A percentile compares a stretch with the other conserved stretches of the same genome.
Evolutionary conservation across 2,329 filamentous ascomycete species (phyloP).

Genomic region (Pseudogymnoascus sp.): DNA sequence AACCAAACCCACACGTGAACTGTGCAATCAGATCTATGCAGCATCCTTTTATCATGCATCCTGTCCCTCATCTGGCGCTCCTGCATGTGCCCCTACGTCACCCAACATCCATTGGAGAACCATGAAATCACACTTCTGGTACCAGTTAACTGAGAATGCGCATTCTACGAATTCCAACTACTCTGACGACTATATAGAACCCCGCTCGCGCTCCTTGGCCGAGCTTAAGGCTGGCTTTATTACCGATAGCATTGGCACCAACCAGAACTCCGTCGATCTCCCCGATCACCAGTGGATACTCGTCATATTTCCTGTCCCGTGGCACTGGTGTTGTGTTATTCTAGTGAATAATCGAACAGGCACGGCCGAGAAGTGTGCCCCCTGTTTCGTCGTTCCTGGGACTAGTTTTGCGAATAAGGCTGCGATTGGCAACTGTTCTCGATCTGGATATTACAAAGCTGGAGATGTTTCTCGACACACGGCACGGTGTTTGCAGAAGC

Average conservation of each 20-base stretch:
- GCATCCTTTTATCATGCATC: background rate
- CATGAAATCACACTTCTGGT: background rate
- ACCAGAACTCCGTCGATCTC: background rate
- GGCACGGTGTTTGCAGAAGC: background rate
- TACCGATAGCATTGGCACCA: background rate
- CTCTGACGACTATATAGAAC: background rate
- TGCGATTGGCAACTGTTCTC: background rate
- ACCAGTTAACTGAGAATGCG: background rate
- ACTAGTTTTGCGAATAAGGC: background rate
- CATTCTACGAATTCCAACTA: background rate
- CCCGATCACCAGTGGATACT: background rate
- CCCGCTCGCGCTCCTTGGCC: background rate
- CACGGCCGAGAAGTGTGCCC: background rate
- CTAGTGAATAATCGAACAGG: background rate
- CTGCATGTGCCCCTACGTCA: background rate
- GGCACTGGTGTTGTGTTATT: background rate
- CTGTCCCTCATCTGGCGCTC: background rate
- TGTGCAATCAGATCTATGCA: background rate
- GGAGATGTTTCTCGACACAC: background rate
- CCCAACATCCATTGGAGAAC: background rate
- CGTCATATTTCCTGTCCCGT: background rate
- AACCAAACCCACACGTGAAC: background rate
- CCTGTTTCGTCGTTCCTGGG: background rate
- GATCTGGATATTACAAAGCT: background rate
- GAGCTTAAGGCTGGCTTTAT: background rate